Evolutionary conservation across 2,329 filamentous ascomycete species (phyloP).

Genomic region (Pyrenochaeta sp.): DNA sequence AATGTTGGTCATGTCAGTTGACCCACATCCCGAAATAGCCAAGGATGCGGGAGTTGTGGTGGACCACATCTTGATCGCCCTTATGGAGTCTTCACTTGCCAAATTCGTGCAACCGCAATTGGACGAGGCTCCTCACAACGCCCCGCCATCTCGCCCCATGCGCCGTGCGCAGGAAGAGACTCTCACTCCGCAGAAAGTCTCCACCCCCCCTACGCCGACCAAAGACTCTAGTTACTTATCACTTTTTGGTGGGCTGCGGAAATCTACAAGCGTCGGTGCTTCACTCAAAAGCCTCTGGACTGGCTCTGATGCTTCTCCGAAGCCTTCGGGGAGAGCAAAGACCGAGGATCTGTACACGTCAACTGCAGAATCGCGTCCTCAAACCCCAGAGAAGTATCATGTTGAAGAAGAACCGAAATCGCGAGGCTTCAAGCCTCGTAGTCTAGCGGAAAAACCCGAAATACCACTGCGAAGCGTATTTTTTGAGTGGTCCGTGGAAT

Average conservation of each 20-base stretch:
- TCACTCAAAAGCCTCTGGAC: constrained; percentile 69
- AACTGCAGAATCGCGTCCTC: constrained; percentile 75
- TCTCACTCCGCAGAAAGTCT: constrained; percentile 52
- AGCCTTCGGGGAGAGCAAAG: constrained; percentile 53
- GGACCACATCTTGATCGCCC: constrained; percentile 80
- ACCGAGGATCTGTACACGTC: constrained; percentile 69
- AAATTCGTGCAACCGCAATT: constrained; percentile 74
- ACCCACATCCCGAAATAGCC: constrained; percentile 93
- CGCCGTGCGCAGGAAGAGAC: constrained; percentile 40
- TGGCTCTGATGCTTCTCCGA: constrained; percentile 44
- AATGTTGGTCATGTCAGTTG: constrained; percentile 86
- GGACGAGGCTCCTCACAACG: constrained; percentile 68
- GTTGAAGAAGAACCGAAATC: constrained; percentile 81
- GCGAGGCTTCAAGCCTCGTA: constrained; percentile 73
- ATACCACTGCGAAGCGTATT: constrained; percentile 86
- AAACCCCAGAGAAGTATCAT: constrained; percentile 71
- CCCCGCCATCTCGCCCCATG: constrained; percentile 57
- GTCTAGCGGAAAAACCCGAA: constrained; percentile 64
- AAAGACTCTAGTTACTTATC: constrained; percentile 66
- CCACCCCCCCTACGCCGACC: constrained; percentile 58
- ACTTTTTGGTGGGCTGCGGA: constrained; percentile 65
- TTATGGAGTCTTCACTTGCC: constrained; percentile 80
- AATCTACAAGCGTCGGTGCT: constrained; percentile 71
- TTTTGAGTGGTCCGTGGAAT: constrained; percentile 93
- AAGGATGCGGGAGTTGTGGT: constrained; percentile 84